A percentile compares a stretch with the other conserved stretches of the same genome.
These are phyloP conservation scores for Phytophthora foliorum DNA, from an alignment of 352 stramenopile species.

Conservation along the genomic window DNA sequence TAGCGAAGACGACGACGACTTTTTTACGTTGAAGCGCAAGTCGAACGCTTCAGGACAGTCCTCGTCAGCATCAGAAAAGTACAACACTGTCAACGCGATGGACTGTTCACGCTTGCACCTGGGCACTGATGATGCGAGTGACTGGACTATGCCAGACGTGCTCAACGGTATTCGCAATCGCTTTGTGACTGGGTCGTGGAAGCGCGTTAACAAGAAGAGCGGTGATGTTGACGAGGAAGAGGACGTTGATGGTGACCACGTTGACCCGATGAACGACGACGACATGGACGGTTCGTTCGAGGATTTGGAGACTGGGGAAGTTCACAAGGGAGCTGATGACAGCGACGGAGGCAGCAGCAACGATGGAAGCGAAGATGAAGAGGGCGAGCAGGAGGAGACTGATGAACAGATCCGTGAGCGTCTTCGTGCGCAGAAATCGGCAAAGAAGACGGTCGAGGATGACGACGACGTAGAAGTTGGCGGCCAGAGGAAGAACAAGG, in stretches of 20 bases:
- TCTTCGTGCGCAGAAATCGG: slow-evolving; percentile 92
- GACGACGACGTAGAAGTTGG: slow-evolving; percentile 61
- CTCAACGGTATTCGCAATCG: slow-evolving; percentile 91
- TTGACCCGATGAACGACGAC: slow-evolving; percentile 84
- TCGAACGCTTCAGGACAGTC: slow-evolving; percentile 41
- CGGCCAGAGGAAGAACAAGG: slow-evolving; percentile 46
- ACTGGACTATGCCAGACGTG: slow-evolving; percentile 79
- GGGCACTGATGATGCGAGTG: slow-evolving; percentile 70
- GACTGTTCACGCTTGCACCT: slow-evolving; percentile 88
- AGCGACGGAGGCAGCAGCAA: slow-evolving; percentile 41
- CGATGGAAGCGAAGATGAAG: slow-evolving; percentile 43
- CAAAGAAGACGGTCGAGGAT: slow-evolving; percentile 88
- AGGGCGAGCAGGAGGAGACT: slow-evolving; percentile 63
- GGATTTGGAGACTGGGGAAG: slow-evolving; percentile 96
- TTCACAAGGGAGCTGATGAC: slow-evolving; percentile 47
- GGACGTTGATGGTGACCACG: slow-evolving; percentile 46
- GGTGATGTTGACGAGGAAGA: slow-evolving; percentile 53
- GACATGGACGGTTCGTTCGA: slow-evolving; percentile 97
- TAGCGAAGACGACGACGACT: slow-evolving; percentile 76
- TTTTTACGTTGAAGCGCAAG: slow-evolving; percentile 84
- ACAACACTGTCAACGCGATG: slow-evolving; percentile 77
- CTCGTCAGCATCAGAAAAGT: slow-evolving; percentile 52
- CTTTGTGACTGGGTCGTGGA: slow-evolving; percentile 98
- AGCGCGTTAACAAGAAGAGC: slow-evolving; percentile 63
- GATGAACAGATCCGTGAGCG: slow-evolving; percentile 86